Base-by-base conservation (phyloP, 345 rosid genomes). In the Gossypium arboreum region DNA sequence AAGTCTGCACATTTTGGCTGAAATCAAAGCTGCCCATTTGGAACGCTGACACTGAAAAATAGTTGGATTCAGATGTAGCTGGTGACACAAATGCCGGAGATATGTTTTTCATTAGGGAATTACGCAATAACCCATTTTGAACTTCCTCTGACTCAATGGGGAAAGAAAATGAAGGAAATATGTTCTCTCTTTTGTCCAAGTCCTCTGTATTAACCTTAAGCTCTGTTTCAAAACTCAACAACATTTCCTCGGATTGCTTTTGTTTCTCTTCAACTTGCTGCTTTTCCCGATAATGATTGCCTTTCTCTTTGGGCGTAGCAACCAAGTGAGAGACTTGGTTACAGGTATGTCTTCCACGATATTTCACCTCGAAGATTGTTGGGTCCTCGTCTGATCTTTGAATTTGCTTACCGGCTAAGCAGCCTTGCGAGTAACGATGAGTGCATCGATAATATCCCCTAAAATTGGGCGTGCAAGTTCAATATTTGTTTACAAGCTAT, bases 361-460 rank as follows among this genome's bases (percentile, higher is more conserved):
- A 88, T 3, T 82, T 87, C 62, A 88, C 82, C 60, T 86, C 88
- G 16, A 83, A 72, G 20, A 85, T 39, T 1, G 80, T 73, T 3
- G 81, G 88, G 68, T 88, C 86, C 2, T 74, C 66, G 48, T 85
- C 85, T 3, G 91, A 87, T 80, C 80, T 87, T 45, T 90, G 95
- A 50, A 90, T 88, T 68, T 85, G 91, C 72, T 88, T 90, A 3
- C 79, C 82, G 57, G 95, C 92, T 73, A 88, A 75, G 73, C 95
- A 90, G 18, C 90, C 91, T 63, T 82, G 91, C 2, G 81, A 69
- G 57, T 72, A 77, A 7, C 92, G 89, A 71, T 88, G 81, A 2
- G 86, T 88, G 84, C 95, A 90, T 51, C 91, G 79, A 56, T 83
- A 90, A 66, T 90, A 90, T 45, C 81, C 90, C 65, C 95, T 90